A percentile compares a stretch with the other conserved stretches of the same genome.
These are phyloP conservation scores for Gymnopilus junonius DNA, from an alignment of 768 basidiomycete species.

Conservation along the genomic window DNA sequence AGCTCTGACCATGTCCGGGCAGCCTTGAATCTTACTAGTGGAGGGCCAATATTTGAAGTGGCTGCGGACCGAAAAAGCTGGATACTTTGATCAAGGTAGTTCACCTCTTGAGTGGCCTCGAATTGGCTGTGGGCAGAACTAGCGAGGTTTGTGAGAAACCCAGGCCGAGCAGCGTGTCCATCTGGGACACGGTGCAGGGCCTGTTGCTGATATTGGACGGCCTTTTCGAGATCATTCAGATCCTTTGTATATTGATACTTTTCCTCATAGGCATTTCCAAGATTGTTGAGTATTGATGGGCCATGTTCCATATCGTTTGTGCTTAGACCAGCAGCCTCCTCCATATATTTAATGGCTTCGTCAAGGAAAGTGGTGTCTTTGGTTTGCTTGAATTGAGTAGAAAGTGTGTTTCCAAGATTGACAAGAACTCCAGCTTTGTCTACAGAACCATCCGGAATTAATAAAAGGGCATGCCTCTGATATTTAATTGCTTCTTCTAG, in stretches of 20 bases:
- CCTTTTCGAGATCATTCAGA: background rate
- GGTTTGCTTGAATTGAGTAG: background rate
- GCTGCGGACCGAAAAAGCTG: background rate
- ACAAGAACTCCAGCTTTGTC: background rate
- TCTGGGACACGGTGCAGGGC: background rate
- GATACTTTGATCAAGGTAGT: background rate
- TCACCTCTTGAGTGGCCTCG: background rate
- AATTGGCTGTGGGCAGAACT: background rate
- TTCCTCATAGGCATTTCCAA: background rate
- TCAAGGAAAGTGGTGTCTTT: background rate
- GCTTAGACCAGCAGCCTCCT: background rate
- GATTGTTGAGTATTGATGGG: background rate
- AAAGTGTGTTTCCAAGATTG: background rate
- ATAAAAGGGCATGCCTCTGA: background rate
- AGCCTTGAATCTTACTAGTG: background rate
- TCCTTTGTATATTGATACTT: background rate
- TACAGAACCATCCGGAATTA: background rate
- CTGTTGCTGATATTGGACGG: background rate
- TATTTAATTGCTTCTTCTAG: background rate
- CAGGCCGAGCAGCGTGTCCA: background rate
- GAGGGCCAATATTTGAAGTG: background rate
- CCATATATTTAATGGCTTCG: background rate
- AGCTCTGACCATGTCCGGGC: background rate
- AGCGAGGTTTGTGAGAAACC: background rate
- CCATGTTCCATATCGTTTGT: background rate